Conservation (phyloP, 1,139 yeast genomes). For the Geotrichum australiense region DNA sequence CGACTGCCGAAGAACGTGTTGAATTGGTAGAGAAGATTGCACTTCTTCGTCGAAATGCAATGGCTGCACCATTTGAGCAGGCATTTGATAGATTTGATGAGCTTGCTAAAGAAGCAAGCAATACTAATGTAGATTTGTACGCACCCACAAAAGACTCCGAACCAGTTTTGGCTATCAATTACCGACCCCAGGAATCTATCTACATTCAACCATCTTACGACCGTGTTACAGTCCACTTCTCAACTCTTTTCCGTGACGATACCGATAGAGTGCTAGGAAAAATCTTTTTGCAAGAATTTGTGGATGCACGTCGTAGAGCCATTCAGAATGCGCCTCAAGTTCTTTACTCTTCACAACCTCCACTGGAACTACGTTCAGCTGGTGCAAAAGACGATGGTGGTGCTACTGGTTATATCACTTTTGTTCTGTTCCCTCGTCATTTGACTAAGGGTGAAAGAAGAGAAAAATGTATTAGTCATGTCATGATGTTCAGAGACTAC, state of each 20-base stretch:
- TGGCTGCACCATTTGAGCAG: constrained; percentile 87
- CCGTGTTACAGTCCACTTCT: constrained; percentile 92
- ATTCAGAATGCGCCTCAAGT: constrained; percentile 99
- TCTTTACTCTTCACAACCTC: constrained; percentile 88
- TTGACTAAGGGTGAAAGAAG: constrained; percentile 60
- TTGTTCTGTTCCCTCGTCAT: constrained; percentile 61
- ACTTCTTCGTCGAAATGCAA: constrained; percentile 71
- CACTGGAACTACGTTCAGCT: constrained; percentile 64
- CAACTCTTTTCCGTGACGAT: constrained; percentile 92
- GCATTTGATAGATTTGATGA: constrained; percentile 77
- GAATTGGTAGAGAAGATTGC: constrained; percentile 59
- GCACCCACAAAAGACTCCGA: constrained; percentile 48
- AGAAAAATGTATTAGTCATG: constrained; percentile 80
- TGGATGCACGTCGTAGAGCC: constrained; percentile 92
- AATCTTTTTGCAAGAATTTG: constrained; percentile 94
- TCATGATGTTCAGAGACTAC: constrained; percentile 87
- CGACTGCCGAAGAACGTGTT: constrained; percentile 40
- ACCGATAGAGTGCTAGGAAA: constrained; percentile 93
- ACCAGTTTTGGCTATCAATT: constrained; percentile 65
- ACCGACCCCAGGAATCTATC: constrained; percentile 90
- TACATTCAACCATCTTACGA: constrained; percentile 90
- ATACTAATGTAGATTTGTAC: constrained; percentile 45
- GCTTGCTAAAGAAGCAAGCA: constrained; percentile 45
- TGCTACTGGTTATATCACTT: constrained; percentile 40
- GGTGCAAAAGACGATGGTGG: constrained; percentile 31